Conservation (phyloP, 495 filamentous ascomycete genomes). For the Penicillium robsamsonii region DNA sequence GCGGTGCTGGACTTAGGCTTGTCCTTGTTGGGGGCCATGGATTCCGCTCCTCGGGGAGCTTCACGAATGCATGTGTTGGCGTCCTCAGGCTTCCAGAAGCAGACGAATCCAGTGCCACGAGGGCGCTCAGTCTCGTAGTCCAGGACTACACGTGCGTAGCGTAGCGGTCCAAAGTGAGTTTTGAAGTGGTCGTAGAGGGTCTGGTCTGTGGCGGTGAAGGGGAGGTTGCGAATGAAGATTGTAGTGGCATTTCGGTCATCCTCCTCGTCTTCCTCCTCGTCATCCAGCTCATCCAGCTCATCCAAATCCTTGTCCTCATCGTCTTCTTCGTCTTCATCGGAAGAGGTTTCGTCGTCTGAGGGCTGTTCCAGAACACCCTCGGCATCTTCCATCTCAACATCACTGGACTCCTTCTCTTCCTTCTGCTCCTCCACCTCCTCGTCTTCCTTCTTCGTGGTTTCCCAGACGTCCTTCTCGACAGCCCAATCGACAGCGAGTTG, state of each 20-base stretch:
- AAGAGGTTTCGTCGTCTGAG: conserved; percentile 25
- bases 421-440: conserved; percentile 32
- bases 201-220: conserved; percentile 80
- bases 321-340: conserved; percentile 30
- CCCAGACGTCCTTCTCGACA: conserved; percentile 86
- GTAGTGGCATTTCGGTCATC: conserved; percentile 63
- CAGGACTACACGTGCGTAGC: conserved; percentile 86
- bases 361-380: conserved; percentile 27
- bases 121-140: conserved; percentile 81
- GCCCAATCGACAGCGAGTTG: conserved; percentile 93
- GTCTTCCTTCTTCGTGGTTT: conserved; percentile 52
- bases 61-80: conserved; percentile 66
- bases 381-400: conserved; percentile 41
- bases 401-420: conserved; percentile 24
- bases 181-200: conserved; percentile 75
- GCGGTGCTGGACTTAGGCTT: conserved; percentile 39
- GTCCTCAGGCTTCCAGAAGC: conserved; percentile 78
- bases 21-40: conserved; percentile 34
- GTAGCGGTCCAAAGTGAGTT: conserved; percentile 71
- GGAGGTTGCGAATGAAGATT: conserved; percentile 91
- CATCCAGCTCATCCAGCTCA: conserved; percentile 33
- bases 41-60: conserved; percentile 59
- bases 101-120: conserved; percentile 91
- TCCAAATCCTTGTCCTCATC: conserved; percentile 29
- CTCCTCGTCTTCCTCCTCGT: conserved; percentile 52